Conservation (phyloP, 192 early-diverging fungal genomes). For the Haplosporangium gracile region DNA sequence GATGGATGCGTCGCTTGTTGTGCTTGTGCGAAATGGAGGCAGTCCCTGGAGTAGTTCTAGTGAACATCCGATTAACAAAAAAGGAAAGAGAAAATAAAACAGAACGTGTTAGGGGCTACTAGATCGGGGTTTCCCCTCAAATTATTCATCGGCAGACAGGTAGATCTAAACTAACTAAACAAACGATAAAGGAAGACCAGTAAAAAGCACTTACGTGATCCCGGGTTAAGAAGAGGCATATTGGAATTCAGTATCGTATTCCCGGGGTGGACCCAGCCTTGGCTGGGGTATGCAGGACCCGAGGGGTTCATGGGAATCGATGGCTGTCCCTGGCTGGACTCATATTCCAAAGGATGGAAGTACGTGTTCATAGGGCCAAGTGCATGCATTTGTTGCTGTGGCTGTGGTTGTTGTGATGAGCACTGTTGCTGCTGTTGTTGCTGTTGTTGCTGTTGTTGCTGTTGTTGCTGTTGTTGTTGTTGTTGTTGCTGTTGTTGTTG, state of each 20-base stretch:
- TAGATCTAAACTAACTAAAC: background rate
- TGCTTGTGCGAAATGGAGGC: background rate
- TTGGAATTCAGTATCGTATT: conserved; percentile 12
- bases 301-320: background rate
- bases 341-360: conserved; percentile 25
- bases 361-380: conserved; percentile 8
- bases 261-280: conserved; percentile 8
- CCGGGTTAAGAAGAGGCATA: background rate
- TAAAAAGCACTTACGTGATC: conserved; percentile 11
- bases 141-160: background rate
- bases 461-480: too few relatives aligned
- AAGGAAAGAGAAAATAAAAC: background rate
- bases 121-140: background rate
- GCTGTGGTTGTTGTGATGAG: too few relatives aligned
- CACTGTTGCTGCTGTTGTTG: conserved; percentile 16
- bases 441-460: too few relatives aligned
- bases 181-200: background rate
- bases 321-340: background rate
- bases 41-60: background rate
- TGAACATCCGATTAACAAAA: background rate
- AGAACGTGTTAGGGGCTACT: background rate
- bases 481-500: conserved; percentile 34
- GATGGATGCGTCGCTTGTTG: background rate
- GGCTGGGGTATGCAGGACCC: background rate
- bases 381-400: conserved; percentile 6